These are phyloP conservation scores for Pleurozium schreberi DNA, from an alignment of 225 moss, liverwort and hornwort species.

Conservation along the genomic window DNA sequence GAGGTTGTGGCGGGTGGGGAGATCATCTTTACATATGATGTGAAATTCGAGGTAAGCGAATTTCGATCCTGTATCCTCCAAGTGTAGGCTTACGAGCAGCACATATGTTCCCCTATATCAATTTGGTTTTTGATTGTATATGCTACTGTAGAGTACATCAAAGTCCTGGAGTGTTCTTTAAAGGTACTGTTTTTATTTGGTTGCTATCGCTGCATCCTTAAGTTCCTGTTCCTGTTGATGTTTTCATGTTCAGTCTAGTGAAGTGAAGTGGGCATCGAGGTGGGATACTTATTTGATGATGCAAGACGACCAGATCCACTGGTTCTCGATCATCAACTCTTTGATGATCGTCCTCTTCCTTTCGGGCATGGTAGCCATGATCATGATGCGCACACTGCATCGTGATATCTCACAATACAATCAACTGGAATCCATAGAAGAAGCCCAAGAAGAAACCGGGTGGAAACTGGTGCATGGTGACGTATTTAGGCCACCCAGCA, in stretches of 20 bases:
- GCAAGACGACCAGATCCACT: constrained; percentile 90
- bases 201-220: not conserved
- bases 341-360: constrained; percentile 90
- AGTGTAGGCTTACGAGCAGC: not conserved
- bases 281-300: constrained; percentile 86
- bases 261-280: constrained; percentile 82
- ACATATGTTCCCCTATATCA: not conserved
- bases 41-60: constrained; percentile 42
- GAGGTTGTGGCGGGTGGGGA: constrained; percentile 41
- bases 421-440: constrained; percentile 83
- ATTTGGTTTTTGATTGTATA: not conserved
- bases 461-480: constrained; percentile 93
- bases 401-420: constrained; percentile 90
- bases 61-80: not conserved
- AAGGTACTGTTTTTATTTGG: not conserved
- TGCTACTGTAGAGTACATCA: not conserved
- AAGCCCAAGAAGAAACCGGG: constrained; percentile 88
- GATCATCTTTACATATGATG: constrained; percentile 62
- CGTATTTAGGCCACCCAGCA: constrained; percentile 69
- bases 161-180: not conserved
- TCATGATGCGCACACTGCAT: constrained; percentile 94
- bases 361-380: constrained; percentile 95
- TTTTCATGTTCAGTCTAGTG: constrained; percentile 36
- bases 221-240: not conserved
- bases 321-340: constrained; percentile 93